Evolutionary conservation across 2,329 filamentous ascomycete genomes (phyloP), one percentile per base, ranked within the genome.

Genomic region (Ophiostoma himal-ulmi): DNA sequence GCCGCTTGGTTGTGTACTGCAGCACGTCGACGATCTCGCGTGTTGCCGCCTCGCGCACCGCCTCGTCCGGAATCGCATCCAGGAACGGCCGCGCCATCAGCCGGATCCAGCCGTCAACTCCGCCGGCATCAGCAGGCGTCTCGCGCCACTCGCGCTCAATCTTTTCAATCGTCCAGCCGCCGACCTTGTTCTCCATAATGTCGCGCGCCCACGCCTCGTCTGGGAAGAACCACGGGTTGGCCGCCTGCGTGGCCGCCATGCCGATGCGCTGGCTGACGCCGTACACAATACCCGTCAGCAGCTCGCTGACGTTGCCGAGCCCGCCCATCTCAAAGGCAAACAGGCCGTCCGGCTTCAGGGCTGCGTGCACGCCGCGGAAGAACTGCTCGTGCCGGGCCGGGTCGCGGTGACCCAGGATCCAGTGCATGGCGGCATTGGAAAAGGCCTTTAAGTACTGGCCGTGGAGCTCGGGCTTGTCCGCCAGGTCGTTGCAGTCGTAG

Each of bases 251-350:
- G 11, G 79, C 78, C n/a, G 79, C 75, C 1, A 89, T 73, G 0
- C 85, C 80, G 0, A 88, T 76, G 0, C 86, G 83, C 1, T 83
- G 81, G 20, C 82, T 77, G 0, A 90, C 79, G 1, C 84, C 84
- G 20, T 82, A 80, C 4, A 88, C 78, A 8, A 91, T 79, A 1
- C 86, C 86, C 0, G 85, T 81, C 37, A 86, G 83, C 74, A 90
- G 84, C 78, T 91, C 89, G 0, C 82, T 80, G 0, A 90, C 83
- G 77, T 92, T 91, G 26, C 90, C 90, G 68, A 88, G 83, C 0
- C 89, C 89, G 69, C 90, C 89, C 86, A 89, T 89, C 78, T 92
- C 90, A 75, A 92, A 91, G 11, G 85, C 83, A 71, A 92, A 88
- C 0, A 75, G 75, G 1, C 88, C 89, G 13, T 83, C 83, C 0